phyloP scores from a whole-genome alignment of 2,329 filamentous ascomycete species.

The Pseudofabraea citricarpa region DNA sequence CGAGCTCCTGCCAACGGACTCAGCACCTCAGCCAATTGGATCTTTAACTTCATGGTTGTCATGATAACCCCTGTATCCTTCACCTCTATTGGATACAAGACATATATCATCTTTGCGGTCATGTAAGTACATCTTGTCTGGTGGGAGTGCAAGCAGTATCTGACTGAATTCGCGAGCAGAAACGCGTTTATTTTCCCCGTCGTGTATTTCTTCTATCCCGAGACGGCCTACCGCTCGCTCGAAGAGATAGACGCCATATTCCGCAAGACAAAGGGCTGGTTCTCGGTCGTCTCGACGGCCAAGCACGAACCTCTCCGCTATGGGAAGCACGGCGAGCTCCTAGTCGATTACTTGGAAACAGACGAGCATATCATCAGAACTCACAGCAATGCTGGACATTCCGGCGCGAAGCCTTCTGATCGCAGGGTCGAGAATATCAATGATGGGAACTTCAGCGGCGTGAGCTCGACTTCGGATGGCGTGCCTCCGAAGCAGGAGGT shows the following conservation, averaged over 20 bases:
- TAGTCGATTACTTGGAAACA: conserved; percentile 30
- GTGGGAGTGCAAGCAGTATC: background rate
- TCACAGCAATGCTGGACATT: conserved; percentile 1
- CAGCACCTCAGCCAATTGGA: conserved; percentile 33
- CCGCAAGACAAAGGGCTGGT: conserved; percentile 44
- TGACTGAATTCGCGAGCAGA: background rate
- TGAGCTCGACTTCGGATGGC: conserved; percentile 1
- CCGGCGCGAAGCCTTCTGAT: background rate
- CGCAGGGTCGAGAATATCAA: conserved; percentile 1
- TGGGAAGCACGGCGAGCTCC: conserved; percentile 53
- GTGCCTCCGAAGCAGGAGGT: background rate
- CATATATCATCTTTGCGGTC: conserved; percentile 62
- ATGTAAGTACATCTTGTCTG: conserved; percentile 29
- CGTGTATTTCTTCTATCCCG: conserved; percentile 60
- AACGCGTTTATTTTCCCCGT: conserved; percentile 26
- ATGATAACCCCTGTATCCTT: conserved; percentile 31
- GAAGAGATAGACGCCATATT: conserved; percentile 66
- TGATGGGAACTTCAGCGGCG: background rate
- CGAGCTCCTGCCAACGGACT: conserved; percentile 54
- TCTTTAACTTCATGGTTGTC: conserved; percentile 53
- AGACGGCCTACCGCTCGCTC: conserved; percentile 58
- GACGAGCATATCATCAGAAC: conserved; percentile 14
- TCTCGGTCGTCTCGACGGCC: conserved; percentile 38
- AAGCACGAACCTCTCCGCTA: conserved; percentile 48
- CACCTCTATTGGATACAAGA: conserved; percentile 51